phyloP scores from a whole-genome alignment of 345 rosid genomes.

The Sisymbrium irio region DNA sequence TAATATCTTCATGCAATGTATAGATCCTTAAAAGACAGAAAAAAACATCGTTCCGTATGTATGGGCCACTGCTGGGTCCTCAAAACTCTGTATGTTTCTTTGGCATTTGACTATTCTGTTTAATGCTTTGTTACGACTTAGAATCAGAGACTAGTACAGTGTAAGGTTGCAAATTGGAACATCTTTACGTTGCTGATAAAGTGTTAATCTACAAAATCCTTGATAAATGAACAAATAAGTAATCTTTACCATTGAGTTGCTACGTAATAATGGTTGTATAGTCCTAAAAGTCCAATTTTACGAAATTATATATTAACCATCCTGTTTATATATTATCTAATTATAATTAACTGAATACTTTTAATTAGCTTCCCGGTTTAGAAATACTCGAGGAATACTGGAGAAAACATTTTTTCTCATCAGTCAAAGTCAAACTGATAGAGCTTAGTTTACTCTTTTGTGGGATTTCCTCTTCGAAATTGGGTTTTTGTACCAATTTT shows the following conservation, averaged over 20 bases:
- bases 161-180: neutral
- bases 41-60: neutral
- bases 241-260: neutral
- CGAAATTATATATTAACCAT: neutral
- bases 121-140: neutral
- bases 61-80: neutral
- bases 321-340: neutral
- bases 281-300: neutral
- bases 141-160: neutral
- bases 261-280: neutral
- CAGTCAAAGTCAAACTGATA: neutral
- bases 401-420: neutral
- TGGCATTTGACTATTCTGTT: neutral
- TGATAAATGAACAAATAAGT: neutral
- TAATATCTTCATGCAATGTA: conserved; percentile 15
- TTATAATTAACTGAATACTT: neutral
- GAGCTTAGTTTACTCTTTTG: neutral
- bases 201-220: neutral
- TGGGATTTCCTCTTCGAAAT: neutral
- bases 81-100: neutral
- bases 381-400: neutral
- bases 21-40: conserved; percentile 4
- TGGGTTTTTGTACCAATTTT: neutral
- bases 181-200: neutral
- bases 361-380: neutral